These are phyloP conservation scores for Peronospora belbahrii DNA, from an alignment of 352 stramenopile species.

Conservation along the genomic window DNA sequence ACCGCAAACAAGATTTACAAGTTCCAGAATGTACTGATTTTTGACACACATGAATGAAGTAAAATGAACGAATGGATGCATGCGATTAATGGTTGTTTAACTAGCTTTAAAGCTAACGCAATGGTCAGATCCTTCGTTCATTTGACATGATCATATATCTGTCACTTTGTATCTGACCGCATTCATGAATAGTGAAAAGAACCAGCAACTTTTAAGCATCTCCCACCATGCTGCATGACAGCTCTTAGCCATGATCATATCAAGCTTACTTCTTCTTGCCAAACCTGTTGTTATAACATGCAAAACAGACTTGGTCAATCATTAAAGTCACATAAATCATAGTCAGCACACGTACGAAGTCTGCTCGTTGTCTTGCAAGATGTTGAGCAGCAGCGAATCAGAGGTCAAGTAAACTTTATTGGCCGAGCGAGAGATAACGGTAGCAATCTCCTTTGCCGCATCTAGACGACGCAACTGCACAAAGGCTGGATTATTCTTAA, in stretches of 20 bases:
- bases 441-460: slow-evolving; percentile 97
- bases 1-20: neutral
- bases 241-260: neutral
- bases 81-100: no score
- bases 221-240: neutral
- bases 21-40: neutral
- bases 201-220: no score
- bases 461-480: slow-evolving; percentile 98
- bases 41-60: no score
- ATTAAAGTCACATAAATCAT: neutral
- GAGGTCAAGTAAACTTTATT: slow-evolving; percentile 98
- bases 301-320: neutral
- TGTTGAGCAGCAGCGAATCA: slow-evolving; percentile 96
- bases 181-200: no score
- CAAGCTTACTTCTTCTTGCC: slow-evolving; percentile 40
- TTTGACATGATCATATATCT: no score
- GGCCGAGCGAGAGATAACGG: slow-evolving; percentile 89
- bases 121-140: no score
- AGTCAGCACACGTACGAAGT: slow-evolving; percentile 32
- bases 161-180: no score
- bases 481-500: slow-evolving; percentile 99
- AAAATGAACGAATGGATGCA: no score
- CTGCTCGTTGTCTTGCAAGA: slow-evolving; percentile 72
- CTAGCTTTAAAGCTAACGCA: no score
- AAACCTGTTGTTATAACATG: slow-evolving; percentile 10